Evolutionary conservation across 768 basidiomycete species (phyloP).

Genomic region (Pleurotus djamor): DNA sequence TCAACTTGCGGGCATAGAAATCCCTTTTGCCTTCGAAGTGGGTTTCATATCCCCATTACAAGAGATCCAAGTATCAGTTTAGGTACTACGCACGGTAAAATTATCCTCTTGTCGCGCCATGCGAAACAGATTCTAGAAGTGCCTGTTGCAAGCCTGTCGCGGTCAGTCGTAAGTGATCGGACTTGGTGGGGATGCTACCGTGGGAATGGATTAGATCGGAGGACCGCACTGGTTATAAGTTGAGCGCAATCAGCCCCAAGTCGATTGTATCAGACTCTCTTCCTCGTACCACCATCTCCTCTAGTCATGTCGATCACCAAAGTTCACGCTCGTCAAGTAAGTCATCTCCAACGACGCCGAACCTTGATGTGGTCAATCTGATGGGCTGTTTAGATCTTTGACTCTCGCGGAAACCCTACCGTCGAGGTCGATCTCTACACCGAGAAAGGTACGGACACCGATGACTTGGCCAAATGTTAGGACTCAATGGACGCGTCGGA

Average conservation of each 20-base stretch:
- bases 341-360: conserved; percentile 8
- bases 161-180: background rate
- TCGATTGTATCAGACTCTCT: conserved; percentile 13
- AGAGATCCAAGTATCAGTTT: background rate
- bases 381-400: conserved; percentile 76
- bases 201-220: conserved; percentile 28
- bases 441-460: conserved; percentile 59
- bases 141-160: background rate
- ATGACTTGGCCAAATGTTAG: background rate
- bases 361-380: conserved; percentile 9
- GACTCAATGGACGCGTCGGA: background rate
- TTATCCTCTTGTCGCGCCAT: too few species aligned
- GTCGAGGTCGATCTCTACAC: conserved; percentile 93
- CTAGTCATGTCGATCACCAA: conserved; percentile 87
- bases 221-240: conserved; percentile 1
- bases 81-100: too few species aligned
- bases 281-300: conserved; percentile 21
- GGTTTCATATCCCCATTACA: background rate
- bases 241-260: conserved; percentile 32
- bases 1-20: background rate
- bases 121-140: too few species aligned
- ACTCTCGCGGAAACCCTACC: conserved; percentile 98
- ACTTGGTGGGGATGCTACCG: conserved; percentile 16
- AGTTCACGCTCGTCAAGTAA: conserved; percentile 90
- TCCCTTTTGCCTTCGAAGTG: background rate